phyloP scores from a whole-genome alignment of 352 stramenopile species.

The Phytophthora vignae region DNA sequence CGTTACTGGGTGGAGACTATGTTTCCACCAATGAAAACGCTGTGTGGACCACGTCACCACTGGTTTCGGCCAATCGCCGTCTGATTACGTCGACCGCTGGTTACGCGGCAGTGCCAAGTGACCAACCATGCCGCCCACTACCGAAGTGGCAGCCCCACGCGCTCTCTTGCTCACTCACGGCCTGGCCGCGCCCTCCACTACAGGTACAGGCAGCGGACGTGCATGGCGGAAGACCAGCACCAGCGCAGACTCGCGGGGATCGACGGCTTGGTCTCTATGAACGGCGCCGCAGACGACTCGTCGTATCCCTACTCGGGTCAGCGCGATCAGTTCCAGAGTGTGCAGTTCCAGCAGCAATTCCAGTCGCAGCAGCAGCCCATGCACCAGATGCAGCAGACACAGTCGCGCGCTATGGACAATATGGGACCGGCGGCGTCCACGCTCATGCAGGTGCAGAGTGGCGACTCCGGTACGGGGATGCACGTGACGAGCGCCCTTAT shows the following conservation, averaged over 20 bases:
- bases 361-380: slow-evolving; percentile 25
- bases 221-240: slow-evolving; percentile 31
- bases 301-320: slow-evolving; percentile 21
- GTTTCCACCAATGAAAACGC: background rate
- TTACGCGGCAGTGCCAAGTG: slow-evolving; percentile 12
- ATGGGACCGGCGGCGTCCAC: slow-evolving; percentile 26
- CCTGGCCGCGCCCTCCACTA: background rate
- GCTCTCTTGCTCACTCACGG: background rate
- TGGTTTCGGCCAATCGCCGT: slow-evolving; percentile 12
- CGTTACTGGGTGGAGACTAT: background rate
- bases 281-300: slow-evolving; percentile 13
- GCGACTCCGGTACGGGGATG: slow-evolving; percentile 4
- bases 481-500: slow-evolving; percentile 16
- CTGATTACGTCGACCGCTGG: slow-evolving; percentile 19
- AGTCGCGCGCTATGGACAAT: slow-evolving; percentile 8
- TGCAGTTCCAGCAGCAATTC: slow-evolving; percentile 43
- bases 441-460: slow-evolving; percentile 32
- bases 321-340: slow-evolving; percentile 29
- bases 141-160: background rate
- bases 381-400: slow-evolving; percentile 6
- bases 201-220: background rate
- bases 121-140: background rate
- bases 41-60: background rate
- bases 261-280: slow-evolving; percentile 12
- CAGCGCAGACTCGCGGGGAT: slow-evolving; percentile 10